Evolutionary conservation across 805 yeast genomes (phyloP), one percentile per base, ranked within the genome.

Genomic region (Wickerhamiella cacticola): DNA sequence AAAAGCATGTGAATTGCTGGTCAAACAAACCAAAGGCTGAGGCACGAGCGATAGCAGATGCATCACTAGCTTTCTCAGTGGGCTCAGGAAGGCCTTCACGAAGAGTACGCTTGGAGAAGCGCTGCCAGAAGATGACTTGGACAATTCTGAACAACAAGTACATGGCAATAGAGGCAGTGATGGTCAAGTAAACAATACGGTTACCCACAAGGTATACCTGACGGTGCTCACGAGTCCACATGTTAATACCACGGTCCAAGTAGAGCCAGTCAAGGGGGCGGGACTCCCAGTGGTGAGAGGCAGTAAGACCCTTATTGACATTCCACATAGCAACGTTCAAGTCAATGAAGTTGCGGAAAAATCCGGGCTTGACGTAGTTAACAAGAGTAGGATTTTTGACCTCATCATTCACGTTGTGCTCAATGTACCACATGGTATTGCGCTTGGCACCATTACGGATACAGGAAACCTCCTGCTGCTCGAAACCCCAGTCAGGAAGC

Each of bases 391-490:
- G 63, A 46, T 54, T 65, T 50, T 52, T 58, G 16, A 72, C 61
- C 48, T 64, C 56, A 13, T 82, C 82, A 61, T 79, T 81, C 22
- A 62, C 59, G 56, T 81, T 80, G 50, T 66, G 66, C 59, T 87
- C 96, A 53, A 88, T 65, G 57, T 69, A 76, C 83, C 95, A 88
- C 42, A 79, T 63, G 0, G 94, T 73, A 60, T 80, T 77, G 23
- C 76, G 75, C 48, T 70, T 62, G 15, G 76, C 75, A 12, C 96
- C 92, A 23, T 75, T 76, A 45, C 79, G 80, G 46, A 86, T 73
- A 63, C 98, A 92, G 35, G 86, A 66, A 9, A 89, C 94, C 68
- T 92, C 98, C 64, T 82, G 84, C 62, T 87, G 96, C 50, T 71
- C 72, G 56, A 73, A 74, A 1, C 83, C 96, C 94, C 94, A 83